phyloP scores from a whole-genome alignment of 257 asterid species.

The Solanum phureja region DNA sequence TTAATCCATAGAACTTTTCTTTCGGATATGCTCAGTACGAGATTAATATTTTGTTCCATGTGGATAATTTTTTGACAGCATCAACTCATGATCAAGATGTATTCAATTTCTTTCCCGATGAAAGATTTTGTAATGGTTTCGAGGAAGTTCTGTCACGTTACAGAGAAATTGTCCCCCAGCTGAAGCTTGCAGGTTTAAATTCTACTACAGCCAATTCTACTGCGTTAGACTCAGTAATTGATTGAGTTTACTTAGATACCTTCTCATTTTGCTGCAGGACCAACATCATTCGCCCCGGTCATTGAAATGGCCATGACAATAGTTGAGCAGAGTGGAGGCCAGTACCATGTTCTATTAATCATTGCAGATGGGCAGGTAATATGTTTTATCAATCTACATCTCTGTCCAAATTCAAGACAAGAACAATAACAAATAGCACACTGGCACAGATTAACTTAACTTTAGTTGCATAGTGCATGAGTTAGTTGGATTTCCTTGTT shows the following conservation, averaged over 20 bases:
- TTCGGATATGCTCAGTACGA: background rate
- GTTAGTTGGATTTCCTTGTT: background rate
- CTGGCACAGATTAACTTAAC: background rate
- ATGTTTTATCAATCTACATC: background rate
- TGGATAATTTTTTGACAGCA: constrained; percentile 34
- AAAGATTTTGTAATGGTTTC: constrained; percentile 73
- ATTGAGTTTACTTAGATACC: constrained; percentile 2
- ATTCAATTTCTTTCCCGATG: constrained; percentile 70
- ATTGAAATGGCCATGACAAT: constrained; percentile 81
- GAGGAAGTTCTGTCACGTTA: constrained; percentile 78
- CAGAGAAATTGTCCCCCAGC: constrained; percentile 62
- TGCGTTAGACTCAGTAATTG: background rate
- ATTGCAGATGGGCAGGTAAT: constrained; percentile 97
- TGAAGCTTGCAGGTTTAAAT: constrained; percentile 72
- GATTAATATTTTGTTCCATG: background rate
- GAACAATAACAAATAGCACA: background rate
- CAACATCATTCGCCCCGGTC: constrained; percentile 90
- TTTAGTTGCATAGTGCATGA: background rate
- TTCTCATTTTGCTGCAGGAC: constrained; percentile 50
- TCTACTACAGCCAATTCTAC: background rate
- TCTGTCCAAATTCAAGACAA: background rate
- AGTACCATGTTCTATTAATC: constrained; percentile 80
- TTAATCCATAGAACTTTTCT: background rate
- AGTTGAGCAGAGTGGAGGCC: constrained; percentile 89
- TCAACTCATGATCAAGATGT: constrained; percentile 88